phyloP scores from a whole-genome alignment of 345 rosid genomes.

The Camelina laxa region DNA sequence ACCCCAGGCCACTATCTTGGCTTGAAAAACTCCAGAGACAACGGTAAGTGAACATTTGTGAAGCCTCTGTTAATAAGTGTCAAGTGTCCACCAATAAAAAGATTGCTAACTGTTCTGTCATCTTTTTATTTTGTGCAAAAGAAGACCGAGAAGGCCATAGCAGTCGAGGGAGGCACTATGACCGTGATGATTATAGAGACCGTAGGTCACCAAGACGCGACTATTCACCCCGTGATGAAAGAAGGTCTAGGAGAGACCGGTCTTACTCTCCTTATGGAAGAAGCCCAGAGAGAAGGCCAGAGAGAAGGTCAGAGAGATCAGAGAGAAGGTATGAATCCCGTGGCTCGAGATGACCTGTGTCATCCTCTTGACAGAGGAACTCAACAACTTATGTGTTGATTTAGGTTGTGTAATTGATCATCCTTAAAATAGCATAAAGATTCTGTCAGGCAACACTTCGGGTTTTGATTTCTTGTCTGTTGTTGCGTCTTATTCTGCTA shows the following conservation, averaged over 20 bases:
- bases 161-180: slow-evolving; percentile 66
- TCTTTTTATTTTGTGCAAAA: slow-evolving; percentile 11
- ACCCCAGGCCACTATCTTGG: slow-evolving; percentile 99
- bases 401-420: slow-evolving; percentile 39
- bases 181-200: slow-evolving; percentile 64
- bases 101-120: slow-evolving; percentile 9
- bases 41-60: slow-evolving; percentile 49
- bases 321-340: slow-evolving; percentile 45
- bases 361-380: slow-evolving; percentile 15
- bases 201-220: slow-evolving; percentile 83
- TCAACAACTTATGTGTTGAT: not conserved
- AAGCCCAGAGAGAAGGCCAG: slow-evolving; percentile 54
- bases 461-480: not conserved
- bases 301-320: slow-evolving; percentile 44
- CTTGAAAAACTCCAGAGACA: slow-evolving; percentile 78
- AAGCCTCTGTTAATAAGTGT: not conserved
- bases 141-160: slow-evolving; percentile 49
- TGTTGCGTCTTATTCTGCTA: slow-evolving; percentile 18
- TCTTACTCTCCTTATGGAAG: slow-evolving; percentile 73
- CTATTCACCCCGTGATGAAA: slow-evolving; percentile 75
- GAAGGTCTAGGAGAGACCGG: slow-evolving; percentile 84
- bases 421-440: slow-evolving; percentile 18
- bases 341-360: slow-evolving; percentile 48
- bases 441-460: slow-evolving; percentile 5
- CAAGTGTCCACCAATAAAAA: not conserved